These are phyloP conservation scores for Phialocephala sp. DNA, from an alignment of 2,329 filamentous ascomycete species.

Conservation along the genomic window DNA sequence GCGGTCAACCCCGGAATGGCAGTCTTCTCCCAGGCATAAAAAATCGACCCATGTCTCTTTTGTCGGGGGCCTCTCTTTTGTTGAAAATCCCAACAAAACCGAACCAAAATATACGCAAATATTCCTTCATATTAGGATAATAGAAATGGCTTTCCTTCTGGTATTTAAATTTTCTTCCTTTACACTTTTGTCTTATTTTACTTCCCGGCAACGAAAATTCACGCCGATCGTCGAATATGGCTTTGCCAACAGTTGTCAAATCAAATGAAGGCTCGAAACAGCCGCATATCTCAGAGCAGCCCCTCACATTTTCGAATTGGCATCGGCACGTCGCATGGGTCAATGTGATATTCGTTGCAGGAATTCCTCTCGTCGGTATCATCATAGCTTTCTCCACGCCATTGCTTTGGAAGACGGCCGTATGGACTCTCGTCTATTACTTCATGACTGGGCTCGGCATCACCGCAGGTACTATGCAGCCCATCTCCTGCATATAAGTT, in stretches of 20 bases:
- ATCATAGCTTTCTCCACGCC: constrained; percentile 54
- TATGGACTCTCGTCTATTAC: constrained; percentile 79
- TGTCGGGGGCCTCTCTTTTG: background rate
- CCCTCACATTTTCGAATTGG: constrained; percentile 21
- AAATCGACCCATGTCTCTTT: background rate
- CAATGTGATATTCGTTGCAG: constrained; percentile 18
- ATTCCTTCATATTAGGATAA: background rate
- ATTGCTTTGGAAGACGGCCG: constrained; percentile 68
- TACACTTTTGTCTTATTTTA: background rate
- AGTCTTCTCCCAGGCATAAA: constrained; percentile 6
- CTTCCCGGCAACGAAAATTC: background rate
- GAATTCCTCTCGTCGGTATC: constrained; percentile 17
- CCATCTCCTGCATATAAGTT: background rate
- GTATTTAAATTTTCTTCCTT: background rate
- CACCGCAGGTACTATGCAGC: constrained; percentile 62
- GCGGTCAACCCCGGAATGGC: background rate
- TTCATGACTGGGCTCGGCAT: constrained; percentile 81
- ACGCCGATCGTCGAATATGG: background rate
- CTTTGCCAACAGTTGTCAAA: background rate
- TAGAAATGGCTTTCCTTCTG: background rate
- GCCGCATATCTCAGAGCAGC: constrained; percentile 15
- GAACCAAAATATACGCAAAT: background rate
- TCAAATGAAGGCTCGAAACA: background rate
- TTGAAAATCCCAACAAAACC: constrained; percentile 9
- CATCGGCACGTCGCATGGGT: constrained; percentile 21